Percentiles rank a stretch among this genome's conserved stretches.
Conservation (phyloP, 2,329 filamentous ascomycete genomes). For the Cadophora sp. region DNA sequence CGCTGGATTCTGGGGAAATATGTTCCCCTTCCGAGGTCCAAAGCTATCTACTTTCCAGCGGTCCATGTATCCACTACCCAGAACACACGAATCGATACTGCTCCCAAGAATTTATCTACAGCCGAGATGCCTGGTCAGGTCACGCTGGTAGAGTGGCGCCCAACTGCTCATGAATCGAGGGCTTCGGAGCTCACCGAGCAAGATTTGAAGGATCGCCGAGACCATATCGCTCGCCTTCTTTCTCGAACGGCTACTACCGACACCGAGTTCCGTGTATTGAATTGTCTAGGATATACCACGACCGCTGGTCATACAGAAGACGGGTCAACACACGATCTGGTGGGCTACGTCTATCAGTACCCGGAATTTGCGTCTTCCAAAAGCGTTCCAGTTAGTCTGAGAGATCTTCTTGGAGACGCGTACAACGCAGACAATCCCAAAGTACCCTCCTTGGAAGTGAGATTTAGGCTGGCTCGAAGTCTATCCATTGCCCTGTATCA, state of each 20-base stretch:
- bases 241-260: background rate
- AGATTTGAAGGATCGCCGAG: background rate
- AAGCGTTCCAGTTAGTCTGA: background rate
- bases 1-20: slow-evolving; percentile 1
- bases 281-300: background rate
- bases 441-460: background rate
- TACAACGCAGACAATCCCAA: background rate
- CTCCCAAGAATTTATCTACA: background rate
- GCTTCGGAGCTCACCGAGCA: slow-evolving; percentile 2
- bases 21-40: background rate
- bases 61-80: background rate
- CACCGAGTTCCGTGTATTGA: background rate
- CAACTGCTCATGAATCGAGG: slow-evolving; percentile 6
- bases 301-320: slow-evolving; percentile 1
- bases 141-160: slow-evolving; percentile 9
- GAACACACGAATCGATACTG: background rate
- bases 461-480: background rate
- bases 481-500: background rate
- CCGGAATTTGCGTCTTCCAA: background rate
- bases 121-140: background rate
- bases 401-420: slow-evolving; percentile 5
- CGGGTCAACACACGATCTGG: background rate
- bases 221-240: slow-evolving; percentile 5
- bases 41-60: background rate
- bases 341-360: slow-evolving; percentile 1